Evolutionary conservation across 345 rosid species (phyloP).

Genomic region (Firmiana major): DNA sequence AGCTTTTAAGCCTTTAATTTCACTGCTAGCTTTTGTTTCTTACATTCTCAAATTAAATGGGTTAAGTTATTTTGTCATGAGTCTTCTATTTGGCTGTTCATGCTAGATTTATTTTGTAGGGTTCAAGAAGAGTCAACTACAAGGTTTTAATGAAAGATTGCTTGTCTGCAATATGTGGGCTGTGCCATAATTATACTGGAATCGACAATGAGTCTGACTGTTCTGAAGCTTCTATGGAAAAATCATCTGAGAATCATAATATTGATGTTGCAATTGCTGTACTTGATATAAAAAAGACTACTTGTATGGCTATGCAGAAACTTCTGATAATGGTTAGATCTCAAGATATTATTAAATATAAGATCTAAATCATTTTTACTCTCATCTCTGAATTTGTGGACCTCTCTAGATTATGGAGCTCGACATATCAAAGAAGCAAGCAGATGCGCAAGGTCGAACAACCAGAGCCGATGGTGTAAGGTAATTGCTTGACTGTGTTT

Average conservation of each 20-base stretch:
- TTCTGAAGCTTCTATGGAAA: constrained; percentile 20
- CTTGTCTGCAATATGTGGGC: constrained; percentile 46
- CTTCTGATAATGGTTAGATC: constrained; percentile 52
- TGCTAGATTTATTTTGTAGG: constrained; percentile 37
- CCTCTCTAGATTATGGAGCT: constrained; percentile 70
- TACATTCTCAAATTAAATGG: background rate
- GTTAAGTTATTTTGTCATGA: background rate
- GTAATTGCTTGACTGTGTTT: constrained; percentile 32
- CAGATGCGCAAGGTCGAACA: constrained; percentile 50
- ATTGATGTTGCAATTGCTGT: constrained; percentile 36
- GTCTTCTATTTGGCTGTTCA: background rate
- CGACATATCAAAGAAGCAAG: constrained; percentile 66
- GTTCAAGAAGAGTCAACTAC: constrained; percentile 67
- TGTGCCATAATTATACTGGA: constrained; percentile 30
- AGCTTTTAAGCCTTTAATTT: background rate
- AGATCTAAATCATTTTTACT: background rate
- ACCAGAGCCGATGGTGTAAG: constrained; percentile 76
- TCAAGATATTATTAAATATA: background rate
- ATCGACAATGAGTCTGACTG: constrained; percentile 1
- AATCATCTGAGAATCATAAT: constrained; percentile 25
- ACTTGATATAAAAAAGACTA: constrained; percentile 43
- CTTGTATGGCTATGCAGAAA: constrained; percentile 53
- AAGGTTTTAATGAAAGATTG: constrained; percentile 66
- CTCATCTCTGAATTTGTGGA: constrained; percentile 10
- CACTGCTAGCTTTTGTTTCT: background rate